Conservation (phyloP, 768 basidiomycete genomes). For the Panus rudis region DNA sequence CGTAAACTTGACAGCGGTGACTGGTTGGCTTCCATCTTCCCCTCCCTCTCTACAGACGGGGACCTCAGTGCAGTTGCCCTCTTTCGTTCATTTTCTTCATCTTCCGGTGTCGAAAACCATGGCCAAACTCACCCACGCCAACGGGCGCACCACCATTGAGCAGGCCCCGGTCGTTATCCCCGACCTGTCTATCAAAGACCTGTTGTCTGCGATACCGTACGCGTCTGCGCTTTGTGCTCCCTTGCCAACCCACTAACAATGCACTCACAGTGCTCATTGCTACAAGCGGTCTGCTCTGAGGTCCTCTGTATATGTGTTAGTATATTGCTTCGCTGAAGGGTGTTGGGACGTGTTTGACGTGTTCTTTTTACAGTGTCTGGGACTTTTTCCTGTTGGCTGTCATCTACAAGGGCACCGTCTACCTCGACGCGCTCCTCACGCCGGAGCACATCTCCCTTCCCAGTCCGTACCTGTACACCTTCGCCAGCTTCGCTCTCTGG, state of each 20-base stretch:
- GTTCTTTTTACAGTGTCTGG: slow-evolving; percentile 45
- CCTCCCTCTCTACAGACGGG: no score
- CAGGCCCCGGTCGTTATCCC: slow-evolving; percentile 67
- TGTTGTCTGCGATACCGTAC: slow-evolving; percentile 78
- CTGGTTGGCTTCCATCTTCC: not conserved
- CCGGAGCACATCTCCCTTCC: slow-evolving; percentile 49
- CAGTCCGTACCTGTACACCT: slow-evolving; percentile 53
- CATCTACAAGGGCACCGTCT: slow-evolving; percentile 61
- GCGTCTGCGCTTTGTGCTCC: slow-evolving; percentile 23
- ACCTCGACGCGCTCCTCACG: slow-evolving; percentile 56
- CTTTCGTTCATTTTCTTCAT: not conserved
- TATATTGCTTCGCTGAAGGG: slow-evolving; percentile 14
- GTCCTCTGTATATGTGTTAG: slow-evolving; percentile 75
- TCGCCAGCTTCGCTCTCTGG: slow-evolving; percentile 66
- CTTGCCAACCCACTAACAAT: no score
- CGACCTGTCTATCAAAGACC: slow-evolving; percentile 81
- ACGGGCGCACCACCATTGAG: slow-evolving; percentile 29
- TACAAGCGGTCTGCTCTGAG: slow-evolving; percentile 82
- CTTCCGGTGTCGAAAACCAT: not conserved
- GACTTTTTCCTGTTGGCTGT: slow-evolving; percentile 65
- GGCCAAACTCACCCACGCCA: slow-evolving; percentile 5
- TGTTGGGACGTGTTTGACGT: slow-evolving; percentile 1
- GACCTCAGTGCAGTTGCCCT: not conserved
- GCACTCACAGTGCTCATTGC: slow-evolving; percentile 61
- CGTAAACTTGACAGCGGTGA: not conserved